Percentiles rank a stretch among this genome's conserved stretches.
Conservation (phyloP, 805 yeast genomes). For the Monosporozyma servazzii region DNA sequence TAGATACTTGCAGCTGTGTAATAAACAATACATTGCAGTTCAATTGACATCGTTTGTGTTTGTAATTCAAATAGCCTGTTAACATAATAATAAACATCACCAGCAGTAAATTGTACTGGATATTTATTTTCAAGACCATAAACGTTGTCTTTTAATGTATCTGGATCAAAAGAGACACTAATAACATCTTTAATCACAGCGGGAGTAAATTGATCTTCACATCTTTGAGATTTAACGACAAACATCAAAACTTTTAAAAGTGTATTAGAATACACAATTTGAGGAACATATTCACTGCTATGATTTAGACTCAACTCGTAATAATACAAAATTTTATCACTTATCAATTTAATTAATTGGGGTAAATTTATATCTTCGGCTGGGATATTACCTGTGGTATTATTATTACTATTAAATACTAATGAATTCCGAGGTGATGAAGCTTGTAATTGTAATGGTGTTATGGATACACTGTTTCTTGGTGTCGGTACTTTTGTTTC, state of each 20-base stretch:
- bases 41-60: constrained; percentile 36
- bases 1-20: constrained; percentile 59
- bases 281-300: constrained; percentile 73
- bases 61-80: constrained; percentile 38
- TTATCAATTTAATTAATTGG: constrained; percentile 32
- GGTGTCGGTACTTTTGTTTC: constrained; percentile 4
- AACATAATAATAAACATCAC: constrained; percentile 42
- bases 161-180: neutral
- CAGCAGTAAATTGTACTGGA: constrained; percentile 11
- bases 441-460: constrained; percentile 30
- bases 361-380: constrained; percentile 23
- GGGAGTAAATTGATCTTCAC: constrained; percentile 10
- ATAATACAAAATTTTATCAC: constrained; percentile 33
- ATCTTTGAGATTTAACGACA: constrained; percentile 42
- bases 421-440: constrained; percentile 43
- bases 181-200: neutral
- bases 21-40: constrained; percentile 54
- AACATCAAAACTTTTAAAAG: constrained; percentile 55
- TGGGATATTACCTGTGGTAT: constrained; percentile 11
- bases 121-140: neutral
- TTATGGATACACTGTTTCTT: constrained; percentile 18
- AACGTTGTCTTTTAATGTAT: neutral
- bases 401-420: constrained; percentile 5
- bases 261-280: constrained; percentile 64
- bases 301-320: constrained; percentile 46